These are phyloP conservation scores for Lignosus rhinocerotis DNA, from an alignment of 1,284 basidiomycete species.

Conservation along the genomic window DNA sequence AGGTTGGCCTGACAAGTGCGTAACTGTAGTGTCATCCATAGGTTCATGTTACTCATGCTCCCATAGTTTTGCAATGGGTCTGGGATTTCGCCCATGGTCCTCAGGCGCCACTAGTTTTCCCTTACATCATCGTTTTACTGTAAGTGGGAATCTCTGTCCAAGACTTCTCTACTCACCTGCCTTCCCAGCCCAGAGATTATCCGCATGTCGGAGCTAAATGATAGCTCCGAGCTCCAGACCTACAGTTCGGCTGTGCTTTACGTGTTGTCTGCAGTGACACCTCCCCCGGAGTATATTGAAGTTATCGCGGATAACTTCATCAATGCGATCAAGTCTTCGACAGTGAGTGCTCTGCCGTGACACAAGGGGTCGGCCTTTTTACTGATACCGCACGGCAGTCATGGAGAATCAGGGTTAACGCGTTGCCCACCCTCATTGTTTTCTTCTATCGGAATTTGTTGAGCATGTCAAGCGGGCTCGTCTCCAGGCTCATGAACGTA, in stretches of 20 bases:
- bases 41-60: neutral
- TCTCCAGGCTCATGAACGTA: conserved; percentile 76
- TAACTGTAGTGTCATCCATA: neutral
- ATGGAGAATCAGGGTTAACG: conserved; percentile 78
- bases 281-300: conserved; percentile 63
- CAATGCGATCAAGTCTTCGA: conserved; percentile 67
- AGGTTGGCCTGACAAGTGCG: conserved; percentile 77
- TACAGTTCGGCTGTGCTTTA: conserved; percentile 78
- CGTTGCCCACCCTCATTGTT: conserved; percentile 72
- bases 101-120: conserved; percentile 69
- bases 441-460: conserved; percentile 89
- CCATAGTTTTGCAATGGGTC: conserved; percentile 73
- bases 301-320: conserved; percentile 62
- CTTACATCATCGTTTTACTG: conserved; percentile 77
- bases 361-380: conserved; percentile 1
- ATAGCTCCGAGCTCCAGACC: conserved; percentile 69
- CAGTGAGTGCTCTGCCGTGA: conserved; percentile 41
- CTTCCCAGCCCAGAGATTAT: conserved; percentile 68
- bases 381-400: conserved; percentile 46
- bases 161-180: neutral
- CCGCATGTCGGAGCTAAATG: conserved; percentile 80
- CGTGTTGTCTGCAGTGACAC: conserved; percentile 68
- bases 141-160: conserved; percentile 39
- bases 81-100: conserved; percentile 73
- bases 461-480: conserved; percentile 66